These are phyloP conservation scores for Avena sativa DNA, from an alignment of 176 grass and related monocot genomes.

Conservation along the genomic window DNA sequence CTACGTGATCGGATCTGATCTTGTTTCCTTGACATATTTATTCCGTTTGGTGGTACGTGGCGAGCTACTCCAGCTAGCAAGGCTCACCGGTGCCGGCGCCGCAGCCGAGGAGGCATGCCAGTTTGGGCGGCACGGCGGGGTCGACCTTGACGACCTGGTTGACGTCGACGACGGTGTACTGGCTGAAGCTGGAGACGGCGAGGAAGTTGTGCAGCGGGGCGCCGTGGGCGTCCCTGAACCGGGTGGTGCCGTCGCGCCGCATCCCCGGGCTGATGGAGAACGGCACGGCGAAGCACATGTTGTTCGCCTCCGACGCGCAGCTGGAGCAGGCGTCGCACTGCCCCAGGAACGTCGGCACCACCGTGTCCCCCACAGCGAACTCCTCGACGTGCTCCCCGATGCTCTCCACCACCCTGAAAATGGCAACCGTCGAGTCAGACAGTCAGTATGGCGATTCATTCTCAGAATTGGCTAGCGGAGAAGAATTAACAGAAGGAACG, in stretches of 20 bases:
- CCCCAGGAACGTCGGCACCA: slow-evolving; percentile 67
- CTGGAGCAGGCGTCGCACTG: slow-evolving; percentile 61
- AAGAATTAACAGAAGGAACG: not conserved
- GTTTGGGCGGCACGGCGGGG: slow-evolving; percentile 55
- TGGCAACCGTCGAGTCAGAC: not conserved
- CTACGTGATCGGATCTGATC: not conserved
- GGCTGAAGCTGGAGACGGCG: slow-evolving; percentile 69
- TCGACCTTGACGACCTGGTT: slow-evolving; percentile 61
- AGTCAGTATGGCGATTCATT: accelerated
- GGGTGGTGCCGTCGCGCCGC: slow-evolving; percentile 66
- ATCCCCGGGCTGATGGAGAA: slow-evolving; percentile 45
- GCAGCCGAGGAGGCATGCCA: slow-evolving; percentile 77
- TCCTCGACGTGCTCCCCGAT: slow-evolving; percentile 63
- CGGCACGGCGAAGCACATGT: slow-evolving; percentile 56
- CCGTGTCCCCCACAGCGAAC: slow-evolving; percentile 59
- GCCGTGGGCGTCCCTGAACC: slow-evolving; percentile 63
- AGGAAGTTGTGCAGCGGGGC: slow-evolving; percentile 55
- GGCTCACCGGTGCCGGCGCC: slow-evolving; percentile 59
- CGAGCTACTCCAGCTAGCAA: not conserved
- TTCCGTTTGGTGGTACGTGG: too few species aligned
- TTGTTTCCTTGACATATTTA: not conserved
- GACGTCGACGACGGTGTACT: slow-evolving; percentile 86
- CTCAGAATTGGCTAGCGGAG: not conserved
- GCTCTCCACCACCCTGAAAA: slow-evolving; percentile 74
- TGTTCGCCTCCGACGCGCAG: slow-evolving; percentile 58